Evolutionary conservation across 352 stramenopile genomes (phyloP).

Genomic region (Bremia lactucae): DNA sequence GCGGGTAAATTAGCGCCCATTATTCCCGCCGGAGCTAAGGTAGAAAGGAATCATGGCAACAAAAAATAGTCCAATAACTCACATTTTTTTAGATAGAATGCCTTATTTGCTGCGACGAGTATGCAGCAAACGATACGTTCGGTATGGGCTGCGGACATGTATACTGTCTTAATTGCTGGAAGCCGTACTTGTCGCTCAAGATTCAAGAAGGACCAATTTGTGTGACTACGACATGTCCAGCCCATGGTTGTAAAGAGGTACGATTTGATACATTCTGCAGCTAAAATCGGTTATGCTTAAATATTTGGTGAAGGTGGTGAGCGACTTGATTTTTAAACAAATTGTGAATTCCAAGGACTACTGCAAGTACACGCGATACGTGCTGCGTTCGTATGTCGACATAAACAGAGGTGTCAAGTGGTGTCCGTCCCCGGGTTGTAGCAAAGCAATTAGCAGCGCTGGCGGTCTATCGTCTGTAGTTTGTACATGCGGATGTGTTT

Average conservation of each 20-base stretch:
- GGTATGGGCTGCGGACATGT: slow-evolving; percentile 94
- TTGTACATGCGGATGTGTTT: slow-evolving; percentile 80
- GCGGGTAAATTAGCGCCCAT: slow-evolving; percentile 26
- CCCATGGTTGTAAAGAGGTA: slow-evolving; percentile 92
- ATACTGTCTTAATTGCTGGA: slow-evolving; percentile 90
- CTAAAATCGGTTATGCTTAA: not conserved
- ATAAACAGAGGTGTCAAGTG: slow-evolving; percentile 95
- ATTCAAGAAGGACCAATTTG: slow-evolving; percentile 89
- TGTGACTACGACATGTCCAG: slow-evolving; percentile 91
- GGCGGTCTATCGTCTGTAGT: slow-evolving; percentile 69
- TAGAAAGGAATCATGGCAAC: too few relatives aligned
- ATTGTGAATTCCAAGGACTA: slow-evolving; percentile 66
- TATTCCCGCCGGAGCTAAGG: slow-evolving; percentile 28
- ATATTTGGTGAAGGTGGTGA: slow-evolving; percentile 33
- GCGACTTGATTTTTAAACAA: slow-evolving; percentile 54
- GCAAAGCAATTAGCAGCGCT: slow-evolving; percentile 86
- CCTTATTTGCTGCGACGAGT: slow-evolving; percentile 94
- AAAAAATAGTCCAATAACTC: too few relatives aligned
- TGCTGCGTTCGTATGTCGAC: slow-evolving; percentile 96
- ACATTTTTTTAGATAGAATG: slow-evolving; percentile 43
- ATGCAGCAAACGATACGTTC: slow-evolving; percentile 57
- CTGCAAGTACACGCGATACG: slow-evolving; percentile 85
- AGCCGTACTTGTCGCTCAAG: slow-evolving; percentile 77
- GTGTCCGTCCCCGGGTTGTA: slow-evolving; percentile 94
- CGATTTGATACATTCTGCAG: not conserved